A percentile compares a stretch with the other conserved stretches of the same genome.
Evolutionary conservation across 306 rosid genomes (phyloP).

Genomic region (Trifolium subterraneum): DNA sequence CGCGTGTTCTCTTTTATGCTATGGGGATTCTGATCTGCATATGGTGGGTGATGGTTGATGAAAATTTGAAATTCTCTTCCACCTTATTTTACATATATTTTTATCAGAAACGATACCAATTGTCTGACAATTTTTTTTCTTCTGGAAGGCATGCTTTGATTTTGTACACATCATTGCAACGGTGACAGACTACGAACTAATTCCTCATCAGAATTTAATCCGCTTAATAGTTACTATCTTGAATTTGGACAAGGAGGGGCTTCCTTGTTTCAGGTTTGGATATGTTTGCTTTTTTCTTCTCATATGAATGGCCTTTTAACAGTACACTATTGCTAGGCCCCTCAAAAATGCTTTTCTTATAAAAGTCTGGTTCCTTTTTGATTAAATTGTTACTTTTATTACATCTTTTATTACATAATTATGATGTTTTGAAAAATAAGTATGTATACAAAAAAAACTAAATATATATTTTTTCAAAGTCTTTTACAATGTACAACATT

Average conservation of each 20-base stretch:
- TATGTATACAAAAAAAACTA: conserved; percentile 2
- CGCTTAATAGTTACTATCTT: conserved; percentile 69
- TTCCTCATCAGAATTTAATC: conserved; percentile 78
- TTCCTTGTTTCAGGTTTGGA: conserved; percentile 84
- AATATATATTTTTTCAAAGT: conserved; percentile 7
- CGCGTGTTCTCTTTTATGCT: conserved; percentile 78
- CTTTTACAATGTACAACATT: conserved; percentile 30
- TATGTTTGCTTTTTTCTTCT: conserved; percentile 32
- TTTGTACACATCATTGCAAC: conserved; percentile 65
- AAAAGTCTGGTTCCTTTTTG: conserved; percentile 33
- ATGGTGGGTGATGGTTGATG: conserved; percentile 63
- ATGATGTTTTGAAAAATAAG: conserved; percentile 1
- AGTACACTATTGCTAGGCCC: conserved; percentile 12
- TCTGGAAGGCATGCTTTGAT: conserved; percentile 89
- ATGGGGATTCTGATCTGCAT: conserved; percentile 83
- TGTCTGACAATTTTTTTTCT: conserved; percentile 48
- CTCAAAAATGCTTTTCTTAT: conserved; percentile 27
- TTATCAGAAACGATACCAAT: conserved; percentile 13
- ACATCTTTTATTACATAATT: background rate
- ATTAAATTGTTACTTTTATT: conserved; percentile 18
- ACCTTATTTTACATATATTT: conserved; percentile 14
- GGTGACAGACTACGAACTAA: conserved; percentile 58
- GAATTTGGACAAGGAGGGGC: conserved; percentile 78
- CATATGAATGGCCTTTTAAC: conserved; percentile 8
- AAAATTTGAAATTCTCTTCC: conserved; percentile 20